Base-by-base conservation (phyloP, 768 basidiomycete species). In the Strobilomyces confusus region DNA sequence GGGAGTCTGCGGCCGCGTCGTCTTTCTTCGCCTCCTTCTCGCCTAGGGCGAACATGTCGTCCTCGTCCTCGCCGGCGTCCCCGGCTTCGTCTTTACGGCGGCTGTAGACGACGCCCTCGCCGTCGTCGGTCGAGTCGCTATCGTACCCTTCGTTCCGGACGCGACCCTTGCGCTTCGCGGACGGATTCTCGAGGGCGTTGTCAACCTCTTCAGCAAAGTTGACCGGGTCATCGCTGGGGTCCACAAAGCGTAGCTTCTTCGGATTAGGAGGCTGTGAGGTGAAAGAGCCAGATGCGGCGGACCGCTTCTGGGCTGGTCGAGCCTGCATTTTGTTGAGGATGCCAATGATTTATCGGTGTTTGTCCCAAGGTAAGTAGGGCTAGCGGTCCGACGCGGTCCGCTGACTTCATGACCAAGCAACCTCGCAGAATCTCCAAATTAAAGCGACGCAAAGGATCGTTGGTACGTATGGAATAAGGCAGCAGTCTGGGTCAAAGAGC, bases 71-170 rank as follows among this genome's bases (percentile, higher is more conserved):
- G 1, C 81, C 84, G 12, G 79, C 82, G 4, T 76, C 78, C 17
- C 75, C 80, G 1, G 74, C 75, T 1, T 66, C 71, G 46, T 67
- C 73, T 30, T 81, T 82, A 69, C 83, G 80, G 54, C 94, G 80
- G 65, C 88, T 90, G n/a, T 71, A 72, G 9, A 94, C 94, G 34
- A 95, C 92, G n/a, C 92, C 88, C 68, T 97, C 93, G 3, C 90
- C 93, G 57, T 97, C 94, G 65, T 95, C 92, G 52, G 84, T 93
- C 3, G 93, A 95, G 71, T 97, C 94, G 1, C 91, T 92, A 13
- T 95, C 92, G 68, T 97, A 98, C 15, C 95, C 85, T 49, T 92
- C 92, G 17, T 79, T 86, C 65, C 87, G 89, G 54, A 97, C 82
- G 43, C 83, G 81, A 20, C 89, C 85, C 66, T 82, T 86, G 17